Evolutionary conservation across 805 yeast species (phyloP), one percentile per base, ranked within the genome.

Genomic region (Metschnikowia reukaufii): DNA sequence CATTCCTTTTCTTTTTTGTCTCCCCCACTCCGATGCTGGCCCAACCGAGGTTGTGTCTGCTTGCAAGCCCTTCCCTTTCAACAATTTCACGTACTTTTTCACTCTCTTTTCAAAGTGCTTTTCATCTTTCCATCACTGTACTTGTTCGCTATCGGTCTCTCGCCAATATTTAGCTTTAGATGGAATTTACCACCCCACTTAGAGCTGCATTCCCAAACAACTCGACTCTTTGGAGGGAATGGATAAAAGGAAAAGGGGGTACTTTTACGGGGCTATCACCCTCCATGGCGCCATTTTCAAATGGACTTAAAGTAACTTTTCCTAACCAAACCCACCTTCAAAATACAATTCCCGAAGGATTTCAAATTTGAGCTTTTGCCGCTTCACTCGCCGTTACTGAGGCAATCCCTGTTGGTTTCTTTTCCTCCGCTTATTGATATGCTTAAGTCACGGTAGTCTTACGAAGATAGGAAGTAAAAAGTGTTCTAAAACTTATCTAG

Each of bases 111-210:
- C 71, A 67, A 65, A 65, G 70, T 67, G 59, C 72, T 66, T 68
- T 67, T 67, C 72, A 68, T 67, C 73, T 68, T 67, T 68, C 72
- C 72, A 61, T 68, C 72, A 68, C 72, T 65, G 71, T 68, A 67
- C 73, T 67, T 68, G 73, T 67, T 67, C 70, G 71, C 71, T 68
- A 68, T 67, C 73, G 72, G 73, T n/a, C 72, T 67, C 73, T 67
- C 70, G 71, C 74, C 72, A 65, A 67, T 67, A 68, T 67, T 68
- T 65, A 68, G 73, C 72, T 64, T 68, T 66, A 27, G 47, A 66
- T 66, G 72, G 72, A 65, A 62, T 64, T 57, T 60, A 63, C 67
- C 65, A 61, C 66, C 65, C n/a, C 64, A 52, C 53, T 49, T 67
- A 65, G 68, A 58, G 70, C 72, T 66, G 72, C 71, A 67, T 65